A percentile compares a stretch with the other conserved stretches of the same genome.
Conservation (phyloP, 2,329 filamentous ascomycete genomes). For the Claviceps maximensis region DNA sequence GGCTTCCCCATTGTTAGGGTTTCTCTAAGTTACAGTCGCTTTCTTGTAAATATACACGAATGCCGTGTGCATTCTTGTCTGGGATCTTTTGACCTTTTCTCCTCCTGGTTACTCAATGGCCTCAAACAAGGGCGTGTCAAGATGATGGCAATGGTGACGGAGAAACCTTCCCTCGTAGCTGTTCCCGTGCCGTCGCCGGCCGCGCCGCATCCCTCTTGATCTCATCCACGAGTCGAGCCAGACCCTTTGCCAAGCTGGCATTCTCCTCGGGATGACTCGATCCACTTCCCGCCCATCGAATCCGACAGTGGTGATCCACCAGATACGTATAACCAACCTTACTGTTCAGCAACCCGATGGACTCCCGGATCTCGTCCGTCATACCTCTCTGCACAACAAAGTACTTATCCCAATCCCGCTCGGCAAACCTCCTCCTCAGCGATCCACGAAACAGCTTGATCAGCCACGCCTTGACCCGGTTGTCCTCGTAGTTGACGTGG, state of each 20-base stretch:
- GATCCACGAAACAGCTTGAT: conserved; percentile 42
- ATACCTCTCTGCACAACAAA: conserved; percentile 47
- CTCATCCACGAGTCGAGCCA: conserved; percentile 50
- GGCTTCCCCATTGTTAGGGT: background rate
- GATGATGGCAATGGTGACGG: background rate
- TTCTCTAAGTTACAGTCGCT: background rate
- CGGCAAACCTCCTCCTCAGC: conserved; percentile 34
- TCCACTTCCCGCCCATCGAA: conserved; percentile 87
- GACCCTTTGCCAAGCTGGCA: conserved; percentile 50
- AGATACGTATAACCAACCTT: conserved; percentile 93
- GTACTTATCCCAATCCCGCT: conserved; percentile 45
- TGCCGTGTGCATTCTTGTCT: conserved; percentile 8
- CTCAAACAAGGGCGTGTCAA: too few species aligned
- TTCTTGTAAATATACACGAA: background rate
- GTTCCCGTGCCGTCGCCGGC: conserved; percentile 21
- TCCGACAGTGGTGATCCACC: conserved; percentile 73
- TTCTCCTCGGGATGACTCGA: conserved; percentile 51
- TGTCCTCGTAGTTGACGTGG: conserved; percentile 82
- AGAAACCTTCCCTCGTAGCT: conserved; percentile 16
- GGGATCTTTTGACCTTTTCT: too few species aligned
- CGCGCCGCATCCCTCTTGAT: conserved; percentile 25
- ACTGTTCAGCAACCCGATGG: conserved; percentile 63
- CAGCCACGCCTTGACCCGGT: conserved; percentile 50
- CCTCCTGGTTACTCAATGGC: too few species aligned
- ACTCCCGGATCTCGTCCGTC: conserved; percentile 47